Evolutionary conservation across 306 rosid genomes (phyloP).

Genomic region (Vigna trinervia): DNA sequence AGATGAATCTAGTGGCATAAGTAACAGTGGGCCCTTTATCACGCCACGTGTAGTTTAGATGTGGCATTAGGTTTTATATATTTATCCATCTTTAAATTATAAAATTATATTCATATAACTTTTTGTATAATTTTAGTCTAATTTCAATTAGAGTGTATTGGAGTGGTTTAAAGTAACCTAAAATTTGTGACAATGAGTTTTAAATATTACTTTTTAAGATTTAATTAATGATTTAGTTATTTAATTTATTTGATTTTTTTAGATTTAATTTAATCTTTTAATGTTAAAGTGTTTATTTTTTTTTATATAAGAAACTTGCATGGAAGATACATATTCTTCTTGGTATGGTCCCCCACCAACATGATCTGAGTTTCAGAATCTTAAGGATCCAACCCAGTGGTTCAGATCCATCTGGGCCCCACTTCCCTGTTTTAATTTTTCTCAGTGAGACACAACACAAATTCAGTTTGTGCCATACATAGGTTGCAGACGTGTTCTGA

Average conservation of each 20-base stretch:
- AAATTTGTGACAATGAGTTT: no score
- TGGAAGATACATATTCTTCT: not conserved
- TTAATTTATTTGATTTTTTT: no score
- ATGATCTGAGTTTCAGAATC: slow-evolving; percentile 44
- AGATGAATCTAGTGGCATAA: not conserved
- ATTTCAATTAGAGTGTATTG: no score
- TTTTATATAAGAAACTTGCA: not conserved
- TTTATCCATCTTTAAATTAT: no score
- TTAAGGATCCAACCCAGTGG: slow-evolving; percentile 42
- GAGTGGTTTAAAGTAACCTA: no score
- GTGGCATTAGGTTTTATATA: not conserved
- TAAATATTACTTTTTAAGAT: no score
- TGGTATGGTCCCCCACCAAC: slow-evolving; percentile 37
- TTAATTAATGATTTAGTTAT: no score
- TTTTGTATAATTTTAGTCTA: no score
- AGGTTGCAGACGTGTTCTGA: slow-evolving; percentile 54
- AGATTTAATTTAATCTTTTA: no score
- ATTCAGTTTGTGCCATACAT: slow-evolving; percentile 43
- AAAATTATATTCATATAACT: no score
- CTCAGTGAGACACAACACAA: slow-evolving; percentile 41
- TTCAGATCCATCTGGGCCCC: slow-evolving; percentile 8
- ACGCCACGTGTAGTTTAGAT: not conserved
- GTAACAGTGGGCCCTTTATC: not conserved
- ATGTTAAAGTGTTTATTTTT: no score
- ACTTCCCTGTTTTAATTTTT: not conserved